Evolutionary conservation across 1,139 yeast species (phyloP).

Genomic region (Blastobotrys apis): DNA sequence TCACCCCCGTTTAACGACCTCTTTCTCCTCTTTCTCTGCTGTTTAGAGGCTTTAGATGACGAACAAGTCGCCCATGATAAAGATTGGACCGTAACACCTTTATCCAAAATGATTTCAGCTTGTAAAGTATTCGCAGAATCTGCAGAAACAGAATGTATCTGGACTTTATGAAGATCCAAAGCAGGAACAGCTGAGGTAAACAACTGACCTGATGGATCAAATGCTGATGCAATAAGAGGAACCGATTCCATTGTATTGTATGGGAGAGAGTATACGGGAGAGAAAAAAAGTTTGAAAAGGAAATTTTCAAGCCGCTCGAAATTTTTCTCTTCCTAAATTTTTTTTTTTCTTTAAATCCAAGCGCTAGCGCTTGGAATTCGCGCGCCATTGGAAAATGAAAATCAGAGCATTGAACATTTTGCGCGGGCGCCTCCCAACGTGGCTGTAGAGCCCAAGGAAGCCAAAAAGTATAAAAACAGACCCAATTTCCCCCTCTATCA

Average conservation of each 20-base stretch:
- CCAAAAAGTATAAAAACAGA: slow-evolving; percentile 2
- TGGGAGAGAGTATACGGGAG: neutral
- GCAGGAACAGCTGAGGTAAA: slow-evolving; percentile 68
- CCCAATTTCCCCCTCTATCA: neutral
- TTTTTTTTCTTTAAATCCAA: slow-evolving; percentile 6
- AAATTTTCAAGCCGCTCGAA: slow-evolving; percentile 4
- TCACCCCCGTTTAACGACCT: slow-evolving; percentile 19
- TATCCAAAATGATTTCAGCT: slow-evolving; percentile 44
- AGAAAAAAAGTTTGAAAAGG: neutral
- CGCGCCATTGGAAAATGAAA: neutral
- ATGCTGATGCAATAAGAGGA: slow-evolving; percentile 34
- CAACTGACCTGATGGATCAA: slow-evolving; percentile 54
- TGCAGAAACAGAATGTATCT: slow-evolving; percentile 39
- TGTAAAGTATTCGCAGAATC: slow-evolving; percentile 19
- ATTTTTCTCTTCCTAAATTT: slow-evolving; percentile 7
- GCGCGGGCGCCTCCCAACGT: neutral
- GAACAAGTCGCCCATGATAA: slow-evolving; percentile 49
- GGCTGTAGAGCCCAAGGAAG: neutral
- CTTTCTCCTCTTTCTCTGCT: slow-evolving; percentile 36
- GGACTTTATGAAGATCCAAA: slow-evolving; percentile 68
- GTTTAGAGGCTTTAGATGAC: slow-evolving; percentile 11
- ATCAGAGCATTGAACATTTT: no score
- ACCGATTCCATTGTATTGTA: slow-evolving; percentile 15
- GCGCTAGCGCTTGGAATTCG: no score
- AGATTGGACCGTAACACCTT: slow-evolving; percentile 48